These are phyloP conservation scores for Boletus rufocinnamomeus DNA, from an alignment of 768 basidiomycete species.

Conservation along the genomic window DNA sequence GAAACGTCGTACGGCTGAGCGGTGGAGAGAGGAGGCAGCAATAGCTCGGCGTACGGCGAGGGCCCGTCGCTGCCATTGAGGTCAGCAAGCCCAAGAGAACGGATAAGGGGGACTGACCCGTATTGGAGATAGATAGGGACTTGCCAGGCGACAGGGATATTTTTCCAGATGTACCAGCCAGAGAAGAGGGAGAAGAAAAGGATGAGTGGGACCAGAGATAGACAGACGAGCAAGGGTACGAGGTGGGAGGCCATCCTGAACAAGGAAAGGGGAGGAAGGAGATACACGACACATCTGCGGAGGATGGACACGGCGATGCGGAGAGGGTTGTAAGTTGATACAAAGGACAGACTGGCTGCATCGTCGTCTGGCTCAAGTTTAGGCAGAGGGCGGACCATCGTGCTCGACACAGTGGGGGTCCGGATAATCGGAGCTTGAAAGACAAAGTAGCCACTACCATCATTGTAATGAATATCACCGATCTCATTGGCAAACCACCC, in stretches of 20 bases:
- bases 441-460: background rate
- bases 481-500: slow-evolving; percentile 56
- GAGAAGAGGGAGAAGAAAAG: slow-evolving; percentile 62
- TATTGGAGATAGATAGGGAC: slow-evolving; percentile 73
- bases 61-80: slow-evolving; percentile 53
- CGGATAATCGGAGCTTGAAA: slow-evolving; percentile 27
- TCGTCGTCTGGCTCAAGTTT: slow-evolving; percentile 25
- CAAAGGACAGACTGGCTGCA: slow-evolving; percentile 1
- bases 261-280: slow-evolving; percentile 19
- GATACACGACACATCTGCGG: slow-evolving; percentile 3
- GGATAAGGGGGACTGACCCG: slow-evolving; percentile 51
- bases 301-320: slow-evolving; percentile 2
- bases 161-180: slow-evolving; percentile 76
- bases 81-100: slow-evolving; percentile 5
- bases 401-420: slow-evolving; percentile 11
- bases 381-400: slow-evolving; percentile 24
- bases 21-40: slow-evolving; percentile 52
- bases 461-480: slow-evolving; percentile 22
- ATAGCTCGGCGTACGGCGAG: slow-evolving; percentile 61
- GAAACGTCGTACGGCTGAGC: slow-evolving; percentile 77
- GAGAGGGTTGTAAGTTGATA: slow-evolving; percentile 11
- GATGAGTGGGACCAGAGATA: slow-evolving; percentile 62
- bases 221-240: slow-evolving; percentile 63
- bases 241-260: slow-evolving; percentile 54
- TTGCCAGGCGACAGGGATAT: slow-evolving; percentile 70